These are phyloP conservation scores for Zygosaccharomyces sapae DNA, from an alignment of 1,139 yeast species.

Conservation along the genomic window DNA sequence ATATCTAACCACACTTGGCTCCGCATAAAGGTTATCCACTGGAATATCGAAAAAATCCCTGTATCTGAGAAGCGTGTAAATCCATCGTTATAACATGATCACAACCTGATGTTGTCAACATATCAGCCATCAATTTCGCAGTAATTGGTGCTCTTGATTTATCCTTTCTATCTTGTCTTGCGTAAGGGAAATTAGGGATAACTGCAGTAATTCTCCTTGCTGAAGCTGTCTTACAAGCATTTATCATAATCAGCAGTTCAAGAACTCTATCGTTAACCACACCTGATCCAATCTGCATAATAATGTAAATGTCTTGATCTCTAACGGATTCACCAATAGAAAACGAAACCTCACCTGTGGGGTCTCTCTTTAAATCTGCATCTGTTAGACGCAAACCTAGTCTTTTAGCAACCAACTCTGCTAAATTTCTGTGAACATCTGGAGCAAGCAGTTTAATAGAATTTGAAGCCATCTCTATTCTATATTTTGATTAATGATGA, in stretches of 20 bases:
- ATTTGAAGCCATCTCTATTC: slow-evolving; percentile 58
- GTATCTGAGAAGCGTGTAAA: slow-evolving; percentile 94
- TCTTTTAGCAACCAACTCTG: slow-evolving; percentile 73
- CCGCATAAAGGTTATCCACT: slow-evolving; percentile 93
- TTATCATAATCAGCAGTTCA: slow-evolving; percentile 85
- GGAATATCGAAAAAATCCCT: slow-evolving; percentile 96
- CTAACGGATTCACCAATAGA: slow-evolving; percentile 93
- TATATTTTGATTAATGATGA: not conserved
- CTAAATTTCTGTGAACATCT: slow-evolving; percentile 82
- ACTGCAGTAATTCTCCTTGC: slow-evolving; percentile 95
- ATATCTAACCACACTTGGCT: slow-evolving; percentile 87
- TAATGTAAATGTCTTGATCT: slow-evolving; percentile 90
- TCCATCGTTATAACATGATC: slow-evolving; percentile 97
- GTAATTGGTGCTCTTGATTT: slow-evolving; percentile 96
- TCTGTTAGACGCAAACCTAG: slow-evolving; percentile 62
- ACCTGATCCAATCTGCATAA: slow-evolving; percentile 88
- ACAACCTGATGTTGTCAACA: slow-evolving; percentile 94
- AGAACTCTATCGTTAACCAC: slow-evolving; percentile 82
- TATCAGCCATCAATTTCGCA: slow-evolving; percentile 91
- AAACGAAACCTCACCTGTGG: slow-evolving; percentile 87
- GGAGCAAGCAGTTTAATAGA: slow-evolving; percentile 86
- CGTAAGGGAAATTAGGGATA: slow-evolving; percentile 93
- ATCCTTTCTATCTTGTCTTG: slow-evolving; percentile 96
- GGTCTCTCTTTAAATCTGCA: slow-evolving; percentile 63
- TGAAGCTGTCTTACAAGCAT: slow-evolving; percentile 93